A percentile compares a stretch with the other conserved stretches of the same genome.
phyloP scores from a whole-genome alignment of 2,329 filamentous ascomycete genomes.

The Cordyceps sp. region DNA sequence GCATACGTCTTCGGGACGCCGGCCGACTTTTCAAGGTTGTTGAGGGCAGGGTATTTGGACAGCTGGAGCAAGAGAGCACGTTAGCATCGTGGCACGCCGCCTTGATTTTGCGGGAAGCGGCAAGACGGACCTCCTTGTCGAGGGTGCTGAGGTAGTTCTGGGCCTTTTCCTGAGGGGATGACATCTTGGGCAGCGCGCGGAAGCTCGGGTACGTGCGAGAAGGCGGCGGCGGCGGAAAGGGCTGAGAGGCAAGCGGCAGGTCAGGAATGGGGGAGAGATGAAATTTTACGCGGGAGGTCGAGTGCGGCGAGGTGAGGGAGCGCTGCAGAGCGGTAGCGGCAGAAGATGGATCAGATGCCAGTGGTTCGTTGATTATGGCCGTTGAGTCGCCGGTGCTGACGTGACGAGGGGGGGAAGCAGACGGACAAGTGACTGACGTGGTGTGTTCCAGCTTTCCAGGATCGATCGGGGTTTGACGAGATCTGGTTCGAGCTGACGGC shows the following conservation, averaged over 20 bases:
- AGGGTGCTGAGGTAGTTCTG: conserved; percentile 64
- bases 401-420: not conserved
- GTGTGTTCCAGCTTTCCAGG: conserved; percentile 4
- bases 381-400: not conserved
- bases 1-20: conserved; percentile 75
- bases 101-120: not conserved
- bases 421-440: not conserved
- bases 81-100: conserved; percentile 3
- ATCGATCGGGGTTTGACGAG: conserved; percentile 1
- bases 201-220: conserved; percentile 6
- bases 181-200: conserved; percentile 21
- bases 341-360: not conserved
- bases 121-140: conserved; percentile 58
- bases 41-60: conserved; percentile 68
- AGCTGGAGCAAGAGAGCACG: conserved; percentile 32
- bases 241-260: too few species aligned
- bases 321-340: not conserved
- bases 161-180: conserved; percentile 60
- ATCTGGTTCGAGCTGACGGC: not conserved
- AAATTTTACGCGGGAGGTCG: not conserved
- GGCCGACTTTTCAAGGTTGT: conserved; percentile 74
- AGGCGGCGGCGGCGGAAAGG: too few species aligned
- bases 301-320: not conserved
- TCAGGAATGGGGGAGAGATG: too few species aligned
- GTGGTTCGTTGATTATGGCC: not conserved